A percentile compares a stretch with the other conserved stretches of the same genome.
Evolutionary conservation across 768 basidiomycete species (phyloP).

Genomic region (Boletus subcaerulescens): DNA sequence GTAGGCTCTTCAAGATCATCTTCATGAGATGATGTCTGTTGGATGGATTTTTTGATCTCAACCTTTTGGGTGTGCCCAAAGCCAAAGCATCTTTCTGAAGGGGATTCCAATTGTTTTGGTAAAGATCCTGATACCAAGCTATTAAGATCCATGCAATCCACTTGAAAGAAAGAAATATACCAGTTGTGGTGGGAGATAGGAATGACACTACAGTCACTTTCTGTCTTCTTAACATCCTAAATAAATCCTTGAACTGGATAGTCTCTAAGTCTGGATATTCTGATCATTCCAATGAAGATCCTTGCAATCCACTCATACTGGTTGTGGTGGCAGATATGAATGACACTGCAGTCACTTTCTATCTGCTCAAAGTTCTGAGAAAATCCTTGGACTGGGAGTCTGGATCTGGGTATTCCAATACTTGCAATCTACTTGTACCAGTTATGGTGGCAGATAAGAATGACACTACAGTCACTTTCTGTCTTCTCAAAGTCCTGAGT

Average conservation of each 20-base stretch:
- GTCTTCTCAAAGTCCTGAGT: background rate
- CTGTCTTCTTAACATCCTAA: background rate
- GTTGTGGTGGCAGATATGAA: background rate
- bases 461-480: background rate
- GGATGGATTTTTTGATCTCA: no score
- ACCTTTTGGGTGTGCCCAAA: no score
- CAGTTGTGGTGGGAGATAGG: background rate
- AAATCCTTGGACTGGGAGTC: background rate
- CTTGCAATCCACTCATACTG: no score
- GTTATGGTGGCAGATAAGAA: background rate
- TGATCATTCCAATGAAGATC: background rate
- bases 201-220: background rate
- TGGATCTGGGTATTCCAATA: background rate
- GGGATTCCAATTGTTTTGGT: background rate
- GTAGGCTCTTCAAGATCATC: no score
- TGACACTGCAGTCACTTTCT: background rate
- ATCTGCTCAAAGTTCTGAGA: background rate
- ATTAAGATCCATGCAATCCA: background rate
- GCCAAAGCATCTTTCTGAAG: no score
- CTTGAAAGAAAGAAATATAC: no score
- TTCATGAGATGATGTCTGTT: no score
- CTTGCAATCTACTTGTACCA: rapidly evolving
- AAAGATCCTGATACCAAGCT: background rate
- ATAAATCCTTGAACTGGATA: background rate
- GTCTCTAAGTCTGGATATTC: background rate